These are phyloP conservation scores for Draba incana DNA, from an alignment of 345 rosid genomes.

Conservation along the genomic window DNA sequence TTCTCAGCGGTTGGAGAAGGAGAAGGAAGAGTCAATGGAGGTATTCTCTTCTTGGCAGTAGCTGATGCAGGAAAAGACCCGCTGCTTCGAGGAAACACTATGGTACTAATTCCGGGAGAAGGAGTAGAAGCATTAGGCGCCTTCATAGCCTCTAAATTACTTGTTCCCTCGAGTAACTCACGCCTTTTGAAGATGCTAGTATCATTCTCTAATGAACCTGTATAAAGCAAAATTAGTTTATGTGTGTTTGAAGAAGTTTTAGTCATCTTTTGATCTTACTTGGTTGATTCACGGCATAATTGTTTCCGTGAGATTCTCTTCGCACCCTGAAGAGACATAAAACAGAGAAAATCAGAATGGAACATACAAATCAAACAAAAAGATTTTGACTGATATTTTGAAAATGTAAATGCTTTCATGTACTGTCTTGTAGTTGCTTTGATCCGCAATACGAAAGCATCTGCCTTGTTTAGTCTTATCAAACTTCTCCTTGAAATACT, in stretches of 20 bases:
- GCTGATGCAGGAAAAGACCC: conserved; percentile 85
- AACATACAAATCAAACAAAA: conserved; percentile 9
- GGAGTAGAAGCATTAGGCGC: conserved; percentile 41
- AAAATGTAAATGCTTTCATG: conserved; percentile 40
- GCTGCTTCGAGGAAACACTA: conserved; percentile 69
- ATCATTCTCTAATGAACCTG: conserved; percentile 37
- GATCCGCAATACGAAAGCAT: conserved; percentile 42
- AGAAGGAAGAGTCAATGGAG: conserved; percentile 24
- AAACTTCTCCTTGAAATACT: conserved; percentile 61
- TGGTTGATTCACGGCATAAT: conserved; percentile 14
- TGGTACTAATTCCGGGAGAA: conserved; percentile 47
- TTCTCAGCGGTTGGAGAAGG: conserved; percentile 31
- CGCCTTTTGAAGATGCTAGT: conserved; percentile 54
- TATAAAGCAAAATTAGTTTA: neutral
- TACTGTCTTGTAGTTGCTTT: conserved; percentile 48
- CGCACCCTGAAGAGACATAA: conserved; percentile 27
- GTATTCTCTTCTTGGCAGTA: conserved; percentile 46
- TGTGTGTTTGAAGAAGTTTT: conserved; percentile 7
- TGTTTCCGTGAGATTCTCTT: neutral
- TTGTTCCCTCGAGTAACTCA: conserved; percentile 62
- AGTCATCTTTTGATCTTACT: conserved; percentile 18
- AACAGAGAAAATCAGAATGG: conserved; percentile 20
- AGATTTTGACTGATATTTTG: conserved; percentile 19
- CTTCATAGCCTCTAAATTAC: conserved; percentile 64
- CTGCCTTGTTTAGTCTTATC: conserved; percentile 44